Base-by-base conservation (phyloP, 148 eudicot species). In the Amaranthus palmeri region DNA sequence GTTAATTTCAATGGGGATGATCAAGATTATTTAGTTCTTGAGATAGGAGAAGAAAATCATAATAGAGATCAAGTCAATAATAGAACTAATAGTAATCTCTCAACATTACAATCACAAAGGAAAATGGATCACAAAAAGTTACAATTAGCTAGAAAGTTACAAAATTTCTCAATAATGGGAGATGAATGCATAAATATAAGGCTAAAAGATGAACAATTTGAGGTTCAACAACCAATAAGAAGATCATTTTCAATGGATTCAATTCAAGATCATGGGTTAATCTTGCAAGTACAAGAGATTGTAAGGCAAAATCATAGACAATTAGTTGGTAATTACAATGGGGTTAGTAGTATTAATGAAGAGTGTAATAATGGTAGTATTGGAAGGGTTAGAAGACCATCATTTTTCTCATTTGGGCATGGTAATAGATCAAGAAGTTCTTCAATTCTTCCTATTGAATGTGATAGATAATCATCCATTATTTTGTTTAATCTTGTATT, bases 21-120 rank as follows among this genome's bases (percentile, higher is more conserved):
- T 43, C 83, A 84, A 64, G 92, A 86, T 51, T 88, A 70, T 46
- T 80, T 86, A 45, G 88, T 85, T 15, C 83, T 88, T 54, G 90
- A 88, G 49, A 56, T 88, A 12, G 72, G 80, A 41, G 82, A 80
- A 10, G 85, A 70, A 59, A 75, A 14, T 68, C 36, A 25, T 25
- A 0, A 25, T 25, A 25, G 36, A 25, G 36, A 25, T 25, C 36
- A 25, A 25, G 36, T 25, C 36, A 25, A 25, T 25, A 25, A 25
- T 25, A 25, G 36, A 0, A 25, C 36, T 25, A 69, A 77, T 62
- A 74, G 58, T 42, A 75, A 36, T 55, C n/a, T 36, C 13, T 67
- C 84, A 17, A 79, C 80, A 57, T 68, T 42, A 3, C 76, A 71
- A 14, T 85, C 83, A 1, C 83, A 83, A 11, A 72, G 85, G 63